phyloP scores from a whole-genome alignment of 2,329 filamentous ascomycete genomes.

The Penicillium sp. region DNA sequence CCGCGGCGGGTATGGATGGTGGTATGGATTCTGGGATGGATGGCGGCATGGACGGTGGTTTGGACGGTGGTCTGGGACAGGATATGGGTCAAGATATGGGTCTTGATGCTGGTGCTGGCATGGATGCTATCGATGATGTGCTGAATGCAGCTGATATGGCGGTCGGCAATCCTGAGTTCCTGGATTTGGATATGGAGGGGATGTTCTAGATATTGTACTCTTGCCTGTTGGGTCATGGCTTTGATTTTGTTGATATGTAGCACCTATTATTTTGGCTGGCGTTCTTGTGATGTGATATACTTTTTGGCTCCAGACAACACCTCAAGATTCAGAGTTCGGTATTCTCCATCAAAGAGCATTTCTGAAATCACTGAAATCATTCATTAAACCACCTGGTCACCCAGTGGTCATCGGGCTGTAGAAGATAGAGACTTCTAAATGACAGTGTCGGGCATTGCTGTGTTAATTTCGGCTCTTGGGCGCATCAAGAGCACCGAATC shows the following conservation, averaged over 20 bases:
- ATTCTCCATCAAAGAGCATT: too few relatives aligned
- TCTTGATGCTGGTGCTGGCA: conserved; percentile 26
- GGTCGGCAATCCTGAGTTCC: conserved; percentile 46
- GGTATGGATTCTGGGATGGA: conserved; percentile 22
- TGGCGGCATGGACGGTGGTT: conserved; percentile 15
- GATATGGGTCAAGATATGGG: conserved; percentile 29
- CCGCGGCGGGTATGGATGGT: conserved; percentile 35
- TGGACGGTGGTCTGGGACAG: conserved; percentile 19
- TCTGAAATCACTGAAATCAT: too few relatives aligned
- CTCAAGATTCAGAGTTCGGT: too few relatives aligned
- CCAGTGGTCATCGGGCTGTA: too few relatives aligned
- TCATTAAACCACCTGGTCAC: too few relatives aligned
- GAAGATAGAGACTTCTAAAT: too few relatives aligned
- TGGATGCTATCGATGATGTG: conserved; percentile 47
- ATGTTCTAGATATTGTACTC: conserved; percentile 36
- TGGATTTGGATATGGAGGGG: conserved; percentile 48
- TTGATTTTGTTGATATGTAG: background rate
- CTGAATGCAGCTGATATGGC: conserved; percentile 46
- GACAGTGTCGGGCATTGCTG: too few relatives aligned
- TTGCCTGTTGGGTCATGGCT: background rate
- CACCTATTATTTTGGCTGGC: background rate
- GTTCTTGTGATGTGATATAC: background rate
- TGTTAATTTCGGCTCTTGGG: too few relatives aligned
- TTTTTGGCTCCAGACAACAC: background rate
- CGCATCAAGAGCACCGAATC: too few relatives aligned